A percentile compares a stretch with the other conserved stretches of the same genome.
phyloP scores from a whole-genome alignment of 192 early-diverging fungal species.

The Coemansia guatemalensis region DNA sequence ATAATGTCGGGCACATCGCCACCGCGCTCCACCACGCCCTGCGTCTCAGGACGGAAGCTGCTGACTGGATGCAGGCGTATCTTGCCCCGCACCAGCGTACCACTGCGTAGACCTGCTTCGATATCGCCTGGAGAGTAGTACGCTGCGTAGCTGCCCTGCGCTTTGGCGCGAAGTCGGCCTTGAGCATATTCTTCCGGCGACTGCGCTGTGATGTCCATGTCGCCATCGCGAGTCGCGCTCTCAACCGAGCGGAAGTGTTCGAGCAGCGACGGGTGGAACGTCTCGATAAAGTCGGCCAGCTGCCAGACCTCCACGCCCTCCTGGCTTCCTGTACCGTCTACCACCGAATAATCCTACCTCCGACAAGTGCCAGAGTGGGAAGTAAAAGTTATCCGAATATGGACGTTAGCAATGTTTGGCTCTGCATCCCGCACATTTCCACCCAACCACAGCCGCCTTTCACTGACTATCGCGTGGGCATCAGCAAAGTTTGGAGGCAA shows the following conservation, averaged over 20 bases:
- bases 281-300: constrained; percentile 44
- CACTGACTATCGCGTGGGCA: neutral
- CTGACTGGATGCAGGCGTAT: constrained; percentile 22
- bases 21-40: constrained; percentile 36
- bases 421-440: neutral
- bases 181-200: constrained; percentile 36
- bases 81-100: constrained; percentile 42
- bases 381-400: neutral
- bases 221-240: constrained; percentile 57
- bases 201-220: constrained; percentile 46
- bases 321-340: neutral
- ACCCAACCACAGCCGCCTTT: constrained; percentile 1
- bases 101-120: constrained; percentile 39
- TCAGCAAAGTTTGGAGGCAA: neutral
- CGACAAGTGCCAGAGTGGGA: too few relatives aligned
- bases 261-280: constrained; percentile 48
- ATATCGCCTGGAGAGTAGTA: constrained; percentile 26
- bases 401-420: neutral
- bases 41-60: constrained; percentile 12
- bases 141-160: constrained; percentile 16
- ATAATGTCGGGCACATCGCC: constrained; percentile 58
- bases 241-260: constrained; percentile 53
- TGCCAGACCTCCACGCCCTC: constrained; percentile 22
- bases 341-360: too few relatives aligned
- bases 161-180: constrained; percentile 27